These are phyloP conservation scores for Clarireedia paspali DNA, from an alignment of 2,329 filamentous ascomycete genomes.

Conservation along the genomic window DNA sequence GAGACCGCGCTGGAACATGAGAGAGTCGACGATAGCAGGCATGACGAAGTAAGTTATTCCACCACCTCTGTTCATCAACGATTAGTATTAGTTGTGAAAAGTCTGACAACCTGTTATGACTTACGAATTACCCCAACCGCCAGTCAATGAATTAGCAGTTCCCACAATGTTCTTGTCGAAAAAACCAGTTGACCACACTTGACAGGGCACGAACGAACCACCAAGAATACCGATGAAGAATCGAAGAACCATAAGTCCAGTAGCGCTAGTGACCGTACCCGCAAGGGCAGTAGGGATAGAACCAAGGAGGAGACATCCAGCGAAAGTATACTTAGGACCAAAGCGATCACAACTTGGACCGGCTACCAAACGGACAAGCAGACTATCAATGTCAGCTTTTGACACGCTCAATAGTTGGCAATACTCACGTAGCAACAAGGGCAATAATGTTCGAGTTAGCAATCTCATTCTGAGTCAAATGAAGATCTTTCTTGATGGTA, in stretches of 20 bases:
- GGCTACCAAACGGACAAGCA: constrained; percentile 69
- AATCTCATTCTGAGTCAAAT: constrained; percentile 62
- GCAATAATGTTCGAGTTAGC: constrained; percentile 89
- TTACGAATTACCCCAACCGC: constrained; percentile 70
- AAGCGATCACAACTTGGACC: constrained; percentile 82
- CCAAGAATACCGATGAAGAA: constrained; percentile 80
- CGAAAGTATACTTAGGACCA: constrained; percentile 74
- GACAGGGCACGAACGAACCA: constrained; percentile 74
- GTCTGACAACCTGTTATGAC: neutral
- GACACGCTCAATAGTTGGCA: neutral
- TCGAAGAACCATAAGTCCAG: constrained; percentile 61
- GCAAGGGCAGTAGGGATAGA: constrained; percentile 76
- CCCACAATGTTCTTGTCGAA: constrained; percentile 91
- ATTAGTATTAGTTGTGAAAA: neutral
- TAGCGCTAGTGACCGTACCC: constrained; percentile 61
- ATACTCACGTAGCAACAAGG: constrained; percentile 50
- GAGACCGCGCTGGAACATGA: constrained; percentile 53
- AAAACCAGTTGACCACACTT: constrained; percentile 89
- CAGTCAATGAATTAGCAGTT: constrained; percentile 78
- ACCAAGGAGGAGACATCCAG: constrained; percentile 67
- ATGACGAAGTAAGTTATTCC: constrained; percentile 92
- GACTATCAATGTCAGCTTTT: constrained; percentile 13
- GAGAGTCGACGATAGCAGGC: constrained; percentile 79
- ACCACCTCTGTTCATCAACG: constrained; percentile 45
- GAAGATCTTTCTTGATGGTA: constrained; percentile 75